Base-by-base conservation (phyloP, 73 alveolate genomes). In the Stentor coeruleus region DNA sequence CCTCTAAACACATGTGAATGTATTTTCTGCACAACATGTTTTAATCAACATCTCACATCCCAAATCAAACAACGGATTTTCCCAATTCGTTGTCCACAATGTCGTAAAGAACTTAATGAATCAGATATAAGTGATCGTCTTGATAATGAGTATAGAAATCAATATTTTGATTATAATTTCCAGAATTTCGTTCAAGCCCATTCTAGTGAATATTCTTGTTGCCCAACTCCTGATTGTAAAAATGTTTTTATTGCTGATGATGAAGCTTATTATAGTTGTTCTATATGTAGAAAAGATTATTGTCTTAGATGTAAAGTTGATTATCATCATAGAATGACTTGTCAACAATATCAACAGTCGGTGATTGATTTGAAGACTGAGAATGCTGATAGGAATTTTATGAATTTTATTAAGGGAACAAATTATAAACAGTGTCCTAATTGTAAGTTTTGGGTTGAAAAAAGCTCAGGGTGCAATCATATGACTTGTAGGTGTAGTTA, bases 171-270 rank as follows among this genome's bases (percentile, higher is more conserved):
- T 30, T 87, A 74, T 42, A 82, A 84, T 0, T 74, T 90, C 11
- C 41, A 77, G 31, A 35, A 84, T 26, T 73, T 77, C 26, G 84
- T 91, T 3, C 93, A 81, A 59, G 81, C 88, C 4, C 87, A 91
- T 42, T 90, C 85, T 58, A 90, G 81, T 38, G 89, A 81, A 35
- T 82, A 82, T 87, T 86, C 93, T 33, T 91, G 94, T 90, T 92
- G 97, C 77, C 97, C 97, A 3, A 90, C 97, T 39, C 90, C 95
- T 28, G 93, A 84, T 81, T 92, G 97, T 73, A 30, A 83, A 58
- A 75, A 84, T 75, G 93, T 84, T 3, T 92, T 92, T 74, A 88
- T 83, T 3, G 86, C 82, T 1, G 91, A 84, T 39, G 86, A 74
- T 36, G 86, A 90, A 38, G 79, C 39, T 3, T 3, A 55, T 11